Conservation (phyloP, 495 filamentous ascomycete species). For the Xylaria bambusicola region DNA sequence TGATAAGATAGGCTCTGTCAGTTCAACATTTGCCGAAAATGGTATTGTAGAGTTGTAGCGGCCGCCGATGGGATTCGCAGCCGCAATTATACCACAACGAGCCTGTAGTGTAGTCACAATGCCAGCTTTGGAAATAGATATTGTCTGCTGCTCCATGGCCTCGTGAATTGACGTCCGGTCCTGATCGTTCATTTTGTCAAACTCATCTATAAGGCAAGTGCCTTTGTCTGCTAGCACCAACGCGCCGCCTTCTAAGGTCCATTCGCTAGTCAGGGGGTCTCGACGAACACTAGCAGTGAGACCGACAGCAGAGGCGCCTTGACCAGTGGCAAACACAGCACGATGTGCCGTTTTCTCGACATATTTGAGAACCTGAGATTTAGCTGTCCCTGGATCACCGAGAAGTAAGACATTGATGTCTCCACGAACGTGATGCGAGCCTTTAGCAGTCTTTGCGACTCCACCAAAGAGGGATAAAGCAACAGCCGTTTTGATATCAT, state of each 20-base stretch:
- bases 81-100: constrained; percentile 95
- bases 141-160: constrained; percentile 99
- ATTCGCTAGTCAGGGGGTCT: constrained; percentile 94
- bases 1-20: constrained; percentile 96
- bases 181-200: constrained; percentile 99
- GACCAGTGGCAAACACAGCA: constrained; percentile 96
- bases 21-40: constrained; percentile 92
- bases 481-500: constrained; percentile 95
- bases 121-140: constrained; percentile 98
- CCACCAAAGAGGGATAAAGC: constrained; percentile 94
- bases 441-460: constrained; percentile 85
- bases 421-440: constrained; percentile 87
- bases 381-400: constrained; percentile 97
- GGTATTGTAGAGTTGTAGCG: constrained; percentile 96
- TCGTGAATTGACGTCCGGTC: constrained; percentile 98
- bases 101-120: constrained; percentile 98
- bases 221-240: constrained; percentile 94
- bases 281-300: constrained; percentile 94
- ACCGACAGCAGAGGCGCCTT: constrained; percentile 97
- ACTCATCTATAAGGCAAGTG: constrained; percentile 97
- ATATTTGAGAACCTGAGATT: constrained; percentile 97
- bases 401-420: constrained; percentile 98
- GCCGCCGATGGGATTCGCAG: constrained; percentile 94
- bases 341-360: constrained; percentile 97
- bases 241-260: constrained; percentile 97